phyloP scores from a whole-genome alignment of 1,284 basidiomycete genomes.

The Erythrobasidium hasegawianum region DNA sequence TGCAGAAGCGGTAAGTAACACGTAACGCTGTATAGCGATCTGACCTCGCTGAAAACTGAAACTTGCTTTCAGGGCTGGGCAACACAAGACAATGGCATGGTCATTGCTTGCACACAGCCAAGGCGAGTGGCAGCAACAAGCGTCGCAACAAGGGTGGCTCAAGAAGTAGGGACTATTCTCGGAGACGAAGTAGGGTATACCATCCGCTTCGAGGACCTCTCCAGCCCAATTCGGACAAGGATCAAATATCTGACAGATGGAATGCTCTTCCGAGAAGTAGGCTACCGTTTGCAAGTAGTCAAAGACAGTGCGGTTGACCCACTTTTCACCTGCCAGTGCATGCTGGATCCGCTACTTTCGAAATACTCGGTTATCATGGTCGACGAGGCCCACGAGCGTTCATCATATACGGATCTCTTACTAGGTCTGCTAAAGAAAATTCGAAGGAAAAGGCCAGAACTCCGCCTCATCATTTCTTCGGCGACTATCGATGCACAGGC shows the following conservation, averaged over 20 bases:
- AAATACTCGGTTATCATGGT: conserved; percentile 49
- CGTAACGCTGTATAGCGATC: background rate
- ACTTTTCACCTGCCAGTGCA: conserved; percentile 11
- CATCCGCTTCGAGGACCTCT: conserved; percentile 51
- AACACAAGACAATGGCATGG: conserved; percentile 58
- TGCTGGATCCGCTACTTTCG: conserved; percentile 43
- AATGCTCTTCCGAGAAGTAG: conserved; percentile 44
- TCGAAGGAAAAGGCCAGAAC: conserved; percentile 75
- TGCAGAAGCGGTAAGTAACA: conserved; percentile 62
- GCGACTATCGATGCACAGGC: conserved; percentile 89
- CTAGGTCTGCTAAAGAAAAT: conserved; percentile 57
- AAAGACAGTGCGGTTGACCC: background rate
- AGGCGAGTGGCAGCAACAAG: conserved; percentile 48
- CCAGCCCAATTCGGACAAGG: conserved; percentile 45
- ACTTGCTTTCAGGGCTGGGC: conserved; percentile 60
- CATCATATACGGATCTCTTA: conserved; percentile 50
- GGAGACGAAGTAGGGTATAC: conserved; percentile 66
- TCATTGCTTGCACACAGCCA: conserved; percentile 55
- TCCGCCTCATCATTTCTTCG: conserved; percentile 87
- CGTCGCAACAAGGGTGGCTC: conserved; percentile 49
- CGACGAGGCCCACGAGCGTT: conserved; percentile 53
- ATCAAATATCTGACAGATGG: conserved; percentile 48
- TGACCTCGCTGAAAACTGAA: background rate
- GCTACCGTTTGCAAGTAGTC: background rate
- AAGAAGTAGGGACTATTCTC: conserved; percentile 53